Base-by-base conservation (phyloP, 2,329 filamentous ascomycete genomes). In the Acrocalymma vagum region DNA sequence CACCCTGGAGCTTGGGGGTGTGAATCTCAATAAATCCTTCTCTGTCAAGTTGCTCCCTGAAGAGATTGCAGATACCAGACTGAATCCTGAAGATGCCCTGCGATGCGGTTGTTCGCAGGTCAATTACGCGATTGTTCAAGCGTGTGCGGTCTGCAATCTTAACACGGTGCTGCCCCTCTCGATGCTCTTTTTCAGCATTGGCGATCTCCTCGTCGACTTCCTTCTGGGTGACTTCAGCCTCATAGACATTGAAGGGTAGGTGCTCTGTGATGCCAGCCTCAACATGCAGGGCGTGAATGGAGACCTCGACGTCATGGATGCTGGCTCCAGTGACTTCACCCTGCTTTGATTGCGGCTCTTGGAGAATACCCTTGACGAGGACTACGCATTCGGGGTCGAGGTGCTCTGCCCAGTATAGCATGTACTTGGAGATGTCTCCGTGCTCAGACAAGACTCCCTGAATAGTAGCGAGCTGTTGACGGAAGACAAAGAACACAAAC, bases 1-100 rank as follows among this genome's bases (percentile, higher is more conserved):
- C 86, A 2, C 90, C 89, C 74, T 95, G 90, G 28, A 96, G 77
- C 72, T 96, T 96, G 2, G 92, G 92, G 0, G 90, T 95, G 65
- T 96, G 90, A 45, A 96, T 96, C 70, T 96, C 92, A 44, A 95
- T 86, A 65, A 96, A 96, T 11, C 84, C 86, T 49, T 86, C 78
- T 3, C 80, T 77, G 53, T 93, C 87, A 1, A 96, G 80, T 2
- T 86, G 84, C 8, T 80, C 72, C 32, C 92, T 87, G 79, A 96
- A 96, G 17, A 88, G 78, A 57, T 87, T 87, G 56, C 87, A 86
- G 41, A 96, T 83, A 17, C 84, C 86, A 4, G 90, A 87, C 53
- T 94, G 89, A 32, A 96, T 84, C 44, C 90, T 87, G 78, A 96
- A 95, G 51, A 96, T 87, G 22, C 87, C 84, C 67, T 96, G 91